Conservation (phyloP, 2,329 filamentous ascomycete genomes). For the Chrysosporium keratinophilum region DNA sequence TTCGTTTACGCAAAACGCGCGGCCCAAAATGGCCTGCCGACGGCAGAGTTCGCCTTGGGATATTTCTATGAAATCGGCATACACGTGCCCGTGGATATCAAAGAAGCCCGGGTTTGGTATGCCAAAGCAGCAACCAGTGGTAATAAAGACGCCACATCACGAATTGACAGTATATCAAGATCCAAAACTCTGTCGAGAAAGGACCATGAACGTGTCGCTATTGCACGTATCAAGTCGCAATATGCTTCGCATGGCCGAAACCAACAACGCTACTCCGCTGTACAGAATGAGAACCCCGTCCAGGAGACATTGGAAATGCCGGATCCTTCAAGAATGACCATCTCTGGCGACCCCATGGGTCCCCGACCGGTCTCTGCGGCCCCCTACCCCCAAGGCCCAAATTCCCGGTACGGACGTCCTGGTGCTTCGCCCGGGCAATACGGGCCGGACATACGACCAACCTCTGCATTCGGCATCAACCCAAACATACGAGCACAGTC, state of each 20-base stretch:
- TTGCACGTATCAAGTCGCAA: slow-evolving; percentile 75
- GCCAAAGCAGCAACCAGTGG: slow-evolving; percentile 77
- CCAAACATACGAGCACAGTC: slow-evolving; percentile 38
- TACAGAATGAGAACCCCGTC: slow-evolving; percentile 32
- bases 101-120: slow-evolving; percentile 82
- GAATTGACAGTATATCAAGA: slow-evolving; percentile 73
- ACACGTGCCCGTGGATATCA: slow-evolving; percentile 69
- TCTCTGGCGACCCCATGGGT: slow-evolving; percentile 24
- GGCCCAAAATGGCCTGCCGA: slow-evolving; percentile 68
- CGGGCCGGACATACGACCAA: slow-evolving; percentile 33
- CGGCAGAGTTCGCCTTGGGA: slow-evolving; percentile 90
- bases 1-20: slow-evolving; percentile 85
- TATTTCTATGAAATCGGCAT: slow-evolving; percentile 98
- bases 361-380: slow-evolving; percentile 27
- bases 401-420: slow-evolving; percentile 26
- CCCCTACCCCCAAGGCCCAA: slow-evolving; percentile 35
- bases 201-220: slow-evolving; percentile 85
- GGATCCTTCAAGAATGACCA: slow-evolving; percentile 37
- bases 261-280: slow-evolving; percentile 15
- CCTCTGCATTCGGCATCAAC: slow-evolving; percentile 41
- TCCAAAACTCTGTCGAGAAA: slow-evolving; percentile 76
- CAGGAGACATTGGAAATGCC: slow-evolving; percentile 40
- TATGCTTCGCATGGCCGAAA: slow-evolving; percentile 52
- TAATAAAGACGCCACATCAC: slow-evolving; percentile 73
- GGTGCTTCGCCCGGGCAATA: slow-evolving; percentile 25